Evolutionary conservation across 1,284 basidiomycete genomes (phyloP), one percentile per base, ranked within the genome.

Genomic region (Sporisorium exsertum): DNA sequence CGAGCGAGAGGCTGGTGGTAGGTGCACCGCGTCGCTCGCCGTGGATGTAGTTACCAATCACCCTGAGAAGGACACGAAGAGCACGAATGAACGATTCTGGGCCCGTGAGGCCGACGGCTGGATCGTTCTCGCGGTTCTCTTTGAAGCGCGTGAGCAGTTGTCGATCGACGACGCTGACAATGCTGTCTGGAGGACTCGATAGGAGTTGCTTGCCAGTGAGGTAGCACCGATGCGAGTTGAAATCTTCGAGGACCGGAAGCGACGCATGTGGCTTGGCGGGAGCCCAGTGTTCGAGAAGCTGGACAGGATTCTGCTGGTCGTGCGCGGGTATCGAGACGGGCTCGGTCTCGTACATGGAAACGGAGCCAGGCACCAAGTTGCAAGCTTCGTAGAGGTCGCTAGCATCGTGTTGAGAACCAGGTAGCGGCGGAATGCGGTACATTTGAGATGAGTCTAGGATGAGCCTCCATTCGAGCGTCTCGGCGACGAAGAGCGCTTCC

Each of bases 391-490:
- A 73, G 16, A 77, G 45, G 46, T 64, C 55, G 26, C n/a, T 43
- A 12, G 56, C 54, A 27, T 67, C 49, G 43, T 50, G n/a, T 0
- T 52, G 5, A 3, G 52, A 4, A 1, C 9, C 7, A 6, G 56
- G 37, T 13, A 40, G 33, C 2, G 45, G 46, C 10, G 62, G 52
- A 8, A 29, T 35, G 16, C 52, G 55, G 20, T 57, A 47, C 16
- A 78, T 20, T 12, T 63, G 40, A 9, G 56, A 37, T 37, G 43
- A n/a, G 8, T 64, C 62, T 20, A 68, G 52, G 40, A 80, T 52
- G 57, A 80, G 45, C 13, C 64, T 54, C 78, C 78, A 80, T 43
- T 80, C 76, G 57, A 78, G 73, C 18, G 60, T 58, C 35, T 75
- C 77, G n/a, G 78, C 59, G 12, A 69, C 71, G 51, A 79, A 77